These are phyloP conservation scores for Ilyonectria mors-panacis DNA, from an alignment of 2,329 filamentous ascomycete species.

Conservation along the genomic window DNA sequence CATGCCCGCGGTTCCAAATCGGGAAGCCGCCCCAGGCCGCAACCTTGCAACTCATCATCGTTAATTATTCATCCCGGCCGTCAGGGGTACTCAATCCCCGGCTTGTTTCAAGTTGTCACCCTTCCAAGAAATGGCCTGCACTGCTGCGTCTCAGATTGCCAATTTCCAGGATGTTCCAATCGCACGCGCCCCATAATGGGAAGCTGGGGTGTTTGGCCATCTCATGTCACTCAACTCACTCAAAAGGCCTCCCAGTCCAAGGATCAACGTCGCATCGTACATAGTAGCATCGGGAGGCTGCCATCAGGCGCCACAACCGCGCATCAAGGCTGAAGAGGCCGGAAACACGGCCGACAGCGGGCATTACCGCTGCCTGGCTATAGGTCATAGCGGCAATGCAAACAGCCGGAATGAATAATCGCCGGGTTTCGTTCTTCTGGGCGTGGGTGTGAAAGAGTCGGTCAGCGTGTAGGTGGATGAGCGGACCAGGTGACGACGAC, in stretches of 20 bases:
- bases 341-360: neutral
- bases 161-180: constrained; percentile 41
- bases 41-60: constrained; percentile 14
- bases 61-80: constrained; percentile 15
- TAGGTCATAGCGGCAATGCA: constrained; percentile 12
- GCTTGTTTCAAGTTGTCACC: constrained; percentile 42
- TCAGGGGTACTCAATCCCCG: constrained; percentile 23
- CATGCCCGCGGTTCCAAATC: constrained; percentile 19
- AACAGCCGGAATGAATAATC: constrained; percentile 9
- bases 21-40: constrained; percentile 12
- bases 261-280: constrained; percentile 6
- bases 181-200: constrained; percentile 26
- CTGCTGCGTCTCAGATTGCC: constrained; percentile 46
- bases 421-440: constrained; percentile 5
- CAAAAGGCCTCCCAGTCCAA: neutral
- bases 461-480: constrained; percentile 10
- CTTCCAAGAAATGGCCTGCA: constrained; percentile 31
- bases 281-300: neutral
- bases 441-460: neutral
- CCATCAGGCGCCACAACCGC: constrained; percentile 22
- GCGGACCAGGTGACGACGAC: constrained; percentile 6
- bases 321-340: constrained; percentile 1
- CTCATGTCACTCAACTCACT: neutral
- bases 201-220: neutral
- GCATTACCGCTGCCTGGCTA: constrained; percentile 9